A percentile compares a stretch with the other conserved stretches of the same genome.
These are phyloP conservation scores for Trametes coccinea DNA, from an alignment of 768 basidiomycete species.

Conservation along the genomic window DNA sequence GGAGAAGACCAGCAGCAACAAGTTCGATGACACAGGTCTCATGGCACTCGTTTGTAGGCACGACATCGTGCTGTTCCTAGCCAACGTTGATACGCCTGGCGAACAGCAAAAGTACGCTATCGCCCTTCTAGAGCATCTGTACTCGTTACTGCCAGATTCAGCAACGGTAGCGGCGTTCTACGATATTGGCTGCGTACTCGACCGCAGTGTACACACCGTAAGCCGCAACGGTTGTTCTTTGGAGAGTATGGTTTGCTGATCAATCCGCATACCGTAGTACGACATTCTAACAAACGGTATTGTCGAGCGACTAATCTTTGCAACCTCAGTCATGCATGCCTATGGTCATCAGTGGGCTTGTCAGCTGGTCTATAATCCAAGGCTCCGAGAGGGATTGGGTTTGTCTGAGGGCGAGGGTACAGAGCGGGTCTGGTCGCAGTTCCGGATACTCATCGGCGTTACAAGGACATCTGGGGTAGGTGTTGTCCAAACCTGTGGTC, in stretches of 20 bases:
- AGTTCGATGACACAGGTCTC: constrained; percentile 38
- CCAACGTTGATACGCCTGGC: constrained; percentile 42
- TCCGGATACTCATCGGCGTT: constrained; percentile 34
- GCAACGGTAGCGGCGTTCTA: constrained; percentile 34
- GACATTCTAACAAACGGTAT: too few relatives aligned
- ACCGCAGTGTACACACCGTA: constrained; percentile 30
- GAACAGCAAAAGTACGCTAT: constrained; percentile 42
- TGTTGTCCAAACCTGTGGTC: neutral
- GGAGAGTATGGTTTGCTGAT: too few relatives aligned
- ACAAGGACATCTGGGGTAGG: constrained; percentile 36
- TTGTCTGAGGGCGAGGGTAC: constrained; percentile 39
- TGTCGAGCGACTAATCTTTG: constrained; percentile 22
- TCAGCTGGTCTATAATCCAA: constrained; percentile 38
- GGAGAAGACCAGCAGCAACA: constrained; percentile 27
- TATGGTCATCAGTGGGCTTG: constrained; percentile 39
- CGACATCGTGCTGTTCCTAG: constrained; percentile 37
- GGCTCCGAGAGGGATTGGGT: constrained; percentile 32
- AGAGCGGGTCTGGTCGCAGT: constrained; percentile 35
- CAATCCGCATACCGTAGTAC: too few relatives aligned
- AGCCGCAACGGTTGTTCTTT: neutral
- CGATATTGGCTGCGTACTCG: constrained; percentile 39
- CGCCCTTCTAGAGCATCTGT: constrained; percentile 35
- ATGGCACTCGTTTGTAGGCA: constrained; percentile 43
- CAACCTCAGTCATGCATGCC: constrained; percentile 38
- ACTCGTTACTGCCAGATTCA: constrained; percentile 30